Percentiles rank a stretch among this genome's conserved stretches.
phyloP scores from a whole-genome alignment of 768 basidiomycete genomes.

The Phaeotremella skinneri region DNA sequence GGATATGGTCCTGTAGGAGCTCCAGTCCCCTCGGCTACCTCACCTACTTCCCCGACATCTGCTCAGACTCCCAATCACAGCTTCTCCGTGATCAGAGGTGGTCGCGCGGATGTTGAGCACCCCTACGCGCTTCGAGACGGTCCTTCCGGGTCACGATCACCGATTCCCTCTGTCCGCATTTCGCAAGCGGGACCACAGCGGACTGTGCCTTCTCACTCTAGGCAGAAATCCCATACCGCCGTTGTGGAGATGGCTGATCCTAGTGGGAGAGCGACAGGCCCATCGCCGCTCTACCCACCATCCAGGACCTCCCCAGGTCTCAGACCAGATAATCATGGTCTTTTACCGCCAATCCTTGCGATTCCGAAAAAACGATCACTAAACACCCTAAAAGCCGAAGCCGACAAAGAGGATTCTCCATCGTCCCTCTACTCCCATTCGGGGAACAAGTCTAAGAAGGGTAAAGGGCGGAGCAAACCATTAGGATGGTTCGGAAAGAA shows the following conservation, averaged over 20 bases:
- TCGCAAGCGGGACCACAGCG: conserved; percentile 6
- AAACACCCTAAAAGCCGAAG: conserved; percentile 31
- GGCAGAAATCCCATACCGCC: neutral
- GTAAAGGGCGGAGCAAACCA: conserved; percentile 1
- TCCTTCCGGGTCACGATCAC: neutral
- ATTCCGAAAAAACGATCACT: conserved; percentile 38
- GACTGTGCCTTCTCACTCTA: conserved; percentile 12
- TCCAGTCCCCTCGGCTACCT: conserved; percentile 21
- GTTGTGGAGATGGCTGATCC: neutral
- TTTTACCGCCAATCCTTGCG: conserved; percentile 30
- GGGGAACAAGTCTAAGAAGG: conserved; percentile 11
- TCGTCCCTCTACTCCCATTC: conserved; percentile 25
- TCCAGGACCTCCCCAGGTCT: conserved; percentile 7
- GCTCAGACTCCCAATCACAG: conserved; percentile 56
- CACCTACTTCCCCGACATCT: conserved; percentile 28
- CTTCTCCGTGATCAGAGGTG: conserved; percentile 83
- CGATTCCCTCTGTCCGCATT: conserved; percentile 11
- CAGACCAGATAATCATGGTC: conserved; percentile 25
- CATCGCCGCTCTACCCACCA: conserved; percentile 13
- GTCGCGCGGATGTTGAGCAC: conserved; percentile 75
- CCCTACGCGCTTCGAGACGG: conserved; percentile 62
- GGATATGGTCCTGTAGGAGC: conserved; percentile 24
- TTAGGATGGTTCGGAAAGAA: conserved; percentile 8
- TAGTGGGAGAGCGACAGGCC: neutral
- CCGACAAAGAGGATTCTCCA: conserved; percentile 26